Evolutionary conservation across 2,329 filamentous ascomycete genomes (phyloP), one percentile per base, ranked within the genome.

Genomic region (Aspergillus sclerotialis): DNA sequence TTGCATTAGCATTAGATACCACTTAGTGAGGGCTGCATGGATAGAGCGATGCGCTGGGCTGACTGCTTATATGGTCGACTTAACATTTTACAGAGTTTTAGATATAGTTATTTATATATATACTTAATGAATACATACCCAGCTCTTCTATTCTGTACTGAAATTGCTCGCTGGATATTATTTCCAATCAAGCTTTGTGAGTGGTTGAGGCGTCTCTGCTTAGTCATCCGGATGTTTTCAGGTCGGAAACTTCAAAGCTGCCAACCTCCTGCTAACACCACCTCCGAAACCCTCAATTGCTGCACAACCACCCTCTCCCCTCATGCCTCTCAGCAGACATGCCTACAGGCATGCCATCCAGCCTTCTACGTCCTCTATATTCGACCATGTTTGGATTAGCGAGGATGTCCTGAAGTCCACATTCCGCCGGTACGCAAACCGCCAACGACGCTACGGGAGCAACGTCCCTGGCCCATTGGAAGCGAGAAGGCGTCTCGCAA

Each of bases 381-480:
- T 48, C 21, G 60, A 66, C 27, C 49, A 64, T 41, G 46, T 68
- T 13, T 70, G 67, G 66, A 61, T 69, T 35, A 63, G 64, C 40
- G 66, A 70, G 34, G 64, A 65, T 30, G 43, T 67, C 14, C 56
- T 70, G 11, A 48, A 61, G 4, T 52, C 58, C 10, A 65, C 68
- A 15, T 77, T 76, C 56, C 60, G 65, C 34, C 68, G 64, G 28
- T 67, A 64, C 39, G 58, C 58, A 38, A 63, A 60, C 42, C 52
- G 58, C 26, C 65, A 68, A 39, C 64, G 67, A 49, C 69, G 76
- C 42, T 64, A 76, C 69, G 75, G 73, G 45, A 78, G 76, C 62
- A 68, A 68, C 43, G 71, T 78, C 3, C 77, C 77, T 8, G 77
- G 77, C 2, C 77, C 77, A 49, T 61, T 80, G 60, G 77, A 81